Evolutionary conservation across 2,329 filamentous ascomycete species (phyloP).

Genomic region (Mollisia scopiformis): DNA sequence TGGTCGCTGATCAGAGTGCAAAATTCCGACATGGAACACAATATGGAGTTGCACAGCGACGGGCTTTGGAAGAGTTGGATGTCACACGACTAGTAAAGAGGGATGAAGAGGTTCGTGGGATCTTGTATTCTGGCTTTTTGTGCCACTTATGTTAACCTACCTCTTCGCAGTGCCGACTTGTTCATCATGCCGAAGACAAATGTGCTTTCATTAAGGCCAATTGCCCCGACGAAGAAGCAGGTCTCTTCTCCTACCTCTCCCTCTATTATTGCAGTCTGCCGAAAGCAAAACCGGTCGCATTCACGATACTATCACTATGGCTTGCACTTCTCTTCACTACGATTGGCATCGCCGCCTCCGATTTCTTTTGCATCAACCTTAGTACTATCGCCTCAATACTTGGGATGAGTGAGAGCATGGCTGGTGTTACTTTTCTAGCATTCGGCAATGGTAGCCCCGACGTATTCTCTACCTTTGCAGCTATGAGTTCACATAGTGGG

Average conservation of each 20-base stretch:
- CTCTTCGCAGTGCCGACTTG: conserved; percentile 67
- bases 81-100: conserved; percentile 30
- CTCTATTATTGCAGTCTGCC: conserved; percentile 86
- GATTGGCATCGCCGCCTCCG: conserved; percentile 95
- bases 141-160: neutral
- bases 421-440: conserved; percentile 93
- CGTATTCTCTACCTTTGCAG: conserved; percentile 97
- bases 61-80: conserved; percentile 30
- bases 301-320: conserved; percentile 79
- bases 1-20: conserved; percentile 35
- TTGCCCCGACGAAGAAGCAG: conserved; percentile 87
- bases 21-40: conserved; percentile 32
- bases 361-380: conserved; percentile 97
- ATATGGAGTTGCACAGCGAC: conserved; percentile 32
- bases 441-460: conserved; percentile 98
- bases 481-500: conserved; percentile 96
- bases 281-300: conserved; percentile 74
- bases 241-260: conserved; percentile 83
- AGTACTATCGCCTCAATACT: conserved; percentile 89
- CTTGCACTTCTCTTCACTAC: conserved; percentile 90
- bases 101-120: conserved; percentile 36
- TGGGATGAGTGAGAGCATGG: conserved; percentile 93
- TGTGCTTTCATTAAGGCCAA: conserved; percentile 84
- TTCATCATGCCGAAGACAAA: conserved; percentile 77
- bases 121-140: neutral